These are phyloP conservation scores for Geotrichum australiense DNA, from an alignment of 1,139 yeast species.

Conservation along the genomic window DNA sequence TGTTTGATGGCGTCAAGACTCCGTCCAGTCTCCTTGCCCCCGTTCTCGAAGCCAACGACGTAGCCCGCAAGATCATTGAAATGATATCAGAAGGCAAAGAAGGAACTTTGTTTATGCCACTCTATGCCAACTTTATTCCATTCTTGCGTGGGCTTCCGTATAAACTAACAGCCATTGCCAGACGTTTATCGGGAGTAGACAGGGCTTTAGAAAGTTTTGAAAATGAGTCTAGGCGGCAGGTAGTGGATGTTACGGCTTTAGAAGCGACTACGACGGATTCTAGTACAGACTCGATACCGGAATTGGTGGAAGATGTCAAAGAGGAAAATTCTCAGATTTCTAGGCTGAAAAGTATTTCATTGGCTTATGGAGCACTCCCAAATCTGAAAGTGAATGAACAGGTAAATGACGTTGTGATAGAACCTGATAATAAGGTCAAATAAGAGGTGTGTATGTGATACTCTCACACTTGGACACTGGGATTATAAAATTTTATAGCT, in stretches of 20 bases:
- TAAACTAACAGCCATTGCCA: slow-evolving; percentile 52
- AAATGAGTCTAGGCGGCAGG: neutral
- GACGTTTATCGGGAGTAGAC: slow-evolving; percentile 60
- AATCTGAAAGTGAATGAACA: too few relatives aligned
- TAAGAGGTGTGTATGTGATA: too few relatives aligned
- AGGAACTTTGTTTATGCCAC: slow-evolving; percentile 66
- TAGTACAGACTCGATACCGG: too few relatives aligned
- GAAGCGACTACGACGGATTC: too few relatives aligned
- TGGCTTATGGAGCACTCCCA: neutral
- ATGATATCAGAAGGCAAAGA: slow-evolving; percentile 55
- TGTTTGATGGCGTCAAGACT: slow-evolving; percentile 66
- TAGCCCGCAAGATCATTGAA: slow-evolving; percentile 53
- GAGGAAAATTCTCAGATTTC: too few relatives aligned
- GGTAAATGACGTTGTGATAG: too few relatives aligned
- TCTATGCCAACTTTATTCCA: slow-evolving; percentile 69
- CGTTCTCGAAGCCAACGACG: slow-evolving; percentile 57
- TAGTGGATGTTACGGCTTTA: too few relatives aligned
- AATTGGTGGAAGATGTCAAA: too few relatives aligned
- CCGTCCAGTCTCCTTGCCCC: slow-evolving; percentile 78
- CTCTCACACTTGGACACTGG: too few relatives aligned
- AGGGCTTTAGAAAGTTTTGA: slow-evolving; percentile 13
- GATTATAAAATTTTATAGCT: too few relatives aligned
- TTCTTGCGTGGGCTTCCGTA: slow-evolving; percentile 65
- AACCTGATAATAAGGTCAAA: too few relatives aligned
- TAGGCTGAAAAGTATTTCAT: neutral